Evolutionary conservation across 148 eudicot species (phyloP).

Genomic region (Polygonum maritimum): DNA sequence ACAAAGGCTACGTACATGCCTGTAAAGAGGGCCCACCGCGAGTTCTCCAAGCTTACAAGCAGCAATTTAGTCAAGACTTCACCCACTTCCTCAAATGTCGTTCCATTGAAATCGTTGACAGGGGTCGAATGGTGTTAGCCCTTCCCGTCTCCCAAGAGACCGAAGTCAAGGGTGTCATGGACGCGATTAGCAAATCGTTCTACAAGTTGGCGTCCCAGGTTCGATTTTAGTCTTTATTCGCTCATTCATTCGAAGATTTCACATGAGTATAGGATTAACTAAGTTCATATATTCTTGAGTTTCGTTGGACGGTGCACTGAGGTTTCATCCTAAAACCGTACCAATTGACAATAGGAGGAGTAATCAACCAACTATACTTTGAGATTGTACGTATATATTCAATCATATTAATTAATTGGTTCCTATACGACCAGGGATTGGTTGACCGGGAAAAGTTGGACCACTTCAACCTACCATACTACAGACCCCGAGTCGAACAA

Average conservation of each 20-base stretch:
- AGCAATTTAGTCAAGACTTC: constrained; percentile 1
- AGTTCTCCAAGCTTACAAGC: constrained; percentile 3
- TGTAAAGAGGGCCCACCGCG: not conserved
- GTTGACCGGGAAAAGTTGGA: not conserved
- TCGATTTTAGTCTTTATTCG: not conserved
- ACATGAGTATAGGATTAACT: too few relatives aligned
- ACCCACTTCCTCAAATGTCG: not conserved
- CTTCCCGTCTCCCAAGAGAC: not conserved
- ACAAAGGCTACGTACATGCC: constrained; percentile 6
- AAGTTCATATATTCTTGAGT: too few relatives aligned
- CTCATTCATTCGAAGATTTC: too few relatives aligned
- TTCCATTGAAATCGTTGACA: not conserved
- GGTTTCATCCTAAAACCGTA: too few relatives aligned
- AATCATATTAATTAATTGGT: not conserved
- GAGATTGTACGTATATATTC: too few relatives aligned
- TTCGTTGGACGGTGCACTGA: too few relatives aligned
- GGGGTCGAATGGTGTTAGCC: constrained; percentile 6
- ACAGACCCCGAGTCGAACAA: not conserved
- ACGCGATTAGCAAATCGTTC: not conserved
- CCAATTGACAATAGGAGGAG: too few relatives aligned
- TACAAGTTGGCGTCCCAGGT: not conserved
- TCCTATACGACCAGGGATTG: not conserved
- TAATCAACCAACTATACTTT: too few relatives aligned
- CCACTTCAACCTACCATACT: not conserved
- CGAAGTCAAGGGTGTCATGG: not conserved